A percentile compares a stretch with the other conserved stretches of the same genome.
Evolutionary conservation across 2,329 filamentous ascomycete species (phyloP).

Genomic region (Aspergillus hiratsukae): DNA sequence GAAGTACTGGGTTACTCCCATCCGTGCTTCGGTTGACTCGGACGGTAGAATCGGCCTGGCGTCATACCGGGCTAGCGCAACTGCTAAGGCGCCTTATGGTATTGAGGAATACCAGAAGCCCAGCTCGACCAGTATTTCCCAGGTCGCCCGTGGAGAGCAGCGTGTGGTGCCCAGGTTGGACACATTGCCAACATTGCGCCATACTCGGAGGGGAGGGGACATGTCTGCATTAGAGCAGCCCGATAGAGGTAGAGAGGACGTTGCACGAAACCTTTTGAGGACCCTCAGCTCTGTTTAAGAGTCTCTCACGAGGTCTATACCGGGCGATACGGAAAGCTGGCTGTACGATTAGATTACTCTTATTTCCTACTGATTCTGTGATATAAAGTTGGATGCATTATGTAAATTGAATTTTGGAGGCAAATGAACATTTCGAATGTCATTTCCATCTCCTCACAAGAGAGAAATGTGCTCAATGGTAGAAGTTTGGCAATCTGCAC

Average conservation of each 20-base stretch:
- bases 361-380: slow-evolving; percentile 19
- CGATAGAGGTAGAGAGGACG: slow-evolving; percentile 21
- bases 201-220: slow-evolving; percentile 7
- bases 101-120: slow-evolving; percentile 33
- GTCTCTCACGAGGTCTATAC: slow-evolving; percentile 3
- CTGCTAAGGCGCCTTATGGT: slow-evolving; percentile 32
- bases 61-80: slow-evolving; percentile 29
- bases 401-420: slow-evolving; percentile 1
- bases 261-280: slow-evolving; percentile 29
- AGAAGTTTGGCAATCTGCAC: background rate
- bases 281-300: slow-evolving; percentile 20
- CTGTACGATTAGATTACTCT: slow-evolving; percentile 32
- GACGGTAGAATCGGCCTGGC: slow-evolving; percentile 41
- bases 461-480: no score
- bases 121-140: slow-evolving; percentile 21
- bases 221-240: slow-evolving; percentile 6
- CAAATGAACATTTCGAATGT: background rate
- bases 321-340: slow-evolving; percentile 9
- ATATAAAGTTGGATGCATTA: slow-evolving; percentile 20
- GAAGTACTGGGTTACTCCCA: slow-evolving; percentile 50
- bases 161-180: slow-evolving; percentile 30
- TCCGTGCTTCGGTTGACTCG: slow-evolving; percentile 43
- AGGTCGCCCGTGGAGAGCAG: slow-evolving; percentile 20
- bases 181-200: background rate
- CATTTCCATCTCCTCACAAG: background rate